Conservation (phyloP, 768 basidiomycete species). For the Tephrocybe sp. region DNA sequence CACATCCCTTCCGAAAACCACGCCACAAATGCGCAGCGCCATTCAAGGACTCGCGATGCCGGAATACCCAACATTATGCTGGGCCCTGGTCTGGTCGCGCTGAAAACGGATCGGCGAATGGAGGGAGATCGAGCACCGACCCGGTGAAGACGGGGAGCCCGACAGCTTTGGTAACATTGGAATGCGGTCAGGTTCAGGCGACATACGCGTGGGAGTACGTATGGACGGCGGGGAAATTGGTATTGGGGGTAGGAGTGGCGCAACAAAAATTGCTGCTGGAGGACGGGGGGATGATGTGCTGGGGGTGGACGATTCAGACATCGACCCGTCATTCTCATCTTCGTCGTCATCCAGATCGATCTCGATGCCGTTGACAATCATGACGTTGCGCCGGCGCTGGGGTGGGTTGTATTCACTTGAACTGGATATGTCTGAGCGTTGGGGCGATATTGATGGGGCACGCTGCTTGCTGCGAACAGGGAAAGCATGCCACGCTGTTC, state of each 20-base stretch:
- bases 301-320: background rate
- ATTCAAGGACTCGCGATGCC: slow-evolving; percentile 1
- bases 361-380: slow-evolving; percentile 18
- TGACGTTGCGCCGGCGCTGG: background rate
- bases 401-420: background rate
- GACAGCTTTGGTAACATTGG: background rate
- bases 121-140: background rate
- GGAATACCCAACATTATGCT: background rate
- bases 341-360: slow-evolving; percentile 18
- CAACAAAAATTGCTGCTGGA: background rate
- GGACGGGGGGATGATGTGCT: background rate
- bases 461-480: slow-evolving; percentile 1
- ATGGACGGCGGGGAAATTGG: slow-evolving; percentile 1
- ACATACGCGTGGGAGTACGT: slow-evolving; percentile 3
- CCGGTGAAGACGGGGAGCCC: background rate
- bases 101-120: slow-evolving; percentile 6
- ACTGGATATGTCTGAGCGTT: slow-evolving; percentile 4
- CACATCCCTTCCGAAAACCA: background rate
- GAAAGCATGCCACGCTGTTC: slow-evolving; percentile 13
- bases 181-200: background rate
- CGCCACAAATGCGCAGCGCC: background rate
- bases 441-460: slow-evolving; percentile 4
- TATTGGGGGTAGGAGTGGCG: background rate
- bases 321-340: slow-evolving; percentile 11
- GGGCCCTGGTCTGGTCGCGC: slow-evolving; percentile 5